These are phyloP conservation scores for Galerina marginata DNA, from an alignment of 768 basidiomycete genomes.

Conservation along the genomic window DNA sequence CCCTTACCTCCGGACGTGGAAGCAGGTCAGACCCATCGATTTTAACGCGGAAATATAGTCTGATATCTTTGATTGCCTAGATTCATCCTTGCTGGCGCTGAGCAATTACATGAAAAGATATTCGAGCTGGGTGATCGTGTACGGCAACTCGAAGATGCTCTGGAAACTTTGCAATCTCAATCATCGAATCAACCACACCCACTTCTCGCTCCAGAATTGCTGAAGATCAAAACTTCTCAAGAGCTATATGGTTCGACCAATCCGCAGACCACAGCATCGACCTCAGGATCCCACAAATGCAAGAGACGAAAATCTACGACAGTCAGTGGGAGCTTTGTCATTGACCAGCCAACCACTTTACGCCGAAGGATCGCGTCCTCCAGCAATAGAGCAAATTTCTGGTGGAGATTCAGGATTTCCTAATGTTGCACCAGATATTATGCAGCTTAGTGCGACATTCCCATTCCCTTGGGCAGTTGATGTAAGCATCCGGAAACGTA, in stretches of 20 bases:
- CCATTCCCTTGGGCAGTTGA: constrained; percentile 74
- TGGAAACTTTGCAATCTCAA: constrained; percentile 49
- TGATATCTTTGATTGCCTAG: constrained; percentile 33
- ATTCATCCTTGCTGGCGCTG: constrained; percentile 72
- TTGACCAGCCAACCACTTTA: constrained; percentile 27
- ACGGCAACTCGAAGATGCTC: constrained; percentile 65
- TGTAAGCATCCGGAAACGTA: constrained; percentile 64
- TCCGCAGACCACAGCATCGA: constrained; percentile 13
- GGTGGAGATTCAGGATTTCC: constrained; percentile 29
- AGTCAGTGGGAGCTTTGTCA: constrained; percentile 30
- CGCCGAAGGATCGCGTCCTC: constrained; percentile 28
- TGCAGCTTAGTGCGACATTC: constrained; percentile 68
- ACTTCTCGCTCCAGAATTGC: constrained; percentile 60
- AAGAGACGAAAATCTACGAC: constrained; percentile 29
- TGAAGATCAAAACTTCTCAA: constrained; percentile 69
- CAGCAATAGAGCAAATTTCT: constrained; percentile 11
- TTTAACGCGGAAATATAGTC: constrained; percentile 8
- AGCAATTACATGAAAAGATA: constrained; percentile 69
- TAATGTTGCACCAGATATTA: constrained; percentile 51
- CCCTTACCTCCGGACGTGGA: constrained; percentile 66
- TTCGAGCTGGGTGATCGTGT: constrained; percentile 66
- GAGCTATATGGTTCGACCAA: constrained; percentile 53
- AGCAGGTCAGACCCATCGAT: constrained; percentile 51
- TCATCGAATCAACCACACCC: constrained; percentile 53
- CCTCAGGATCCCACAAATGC: constrained; percentile 4